Evolutionary conservation across 2,329 filamentous ascomycete species (phyloP).

Genomic region (Colletotrichum noveboracense): DNA sequence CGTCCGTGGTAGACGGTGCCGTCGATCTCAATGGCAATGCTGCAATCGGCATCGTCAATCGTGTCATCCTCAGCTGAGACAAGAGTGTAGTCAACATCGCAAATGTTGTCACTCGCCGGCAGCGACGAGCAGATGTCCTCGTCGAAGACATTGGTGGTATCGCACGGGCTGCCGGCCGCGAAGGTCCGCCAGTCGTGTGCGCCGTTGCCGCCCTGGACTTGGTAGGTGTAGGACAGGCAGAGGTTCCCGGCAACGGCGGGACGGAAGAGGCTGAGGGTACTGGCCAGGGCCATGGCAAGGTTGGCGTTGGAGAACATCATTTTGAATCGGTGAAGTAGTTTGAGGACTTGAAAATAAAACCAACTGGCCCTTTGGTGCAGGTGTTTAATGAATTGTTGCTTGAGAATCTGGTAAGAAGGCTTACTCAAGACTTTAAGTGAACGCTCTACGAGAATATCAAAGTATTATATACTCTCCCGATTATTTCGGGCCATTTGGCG

Average conservation of each 20-base stretch:
- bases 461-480: neutral
- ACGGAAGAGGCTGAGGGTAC: neutral
- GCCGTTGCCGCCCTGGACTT: neutral
- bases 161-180: neutral
- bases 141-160: neutral
- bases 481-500: accelerated
- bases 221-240: neutral
- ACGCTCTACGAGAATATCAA: neutral
- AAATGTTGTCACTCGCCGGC: neutral
- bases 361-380: no score
- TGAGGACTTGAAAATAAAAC: no score
- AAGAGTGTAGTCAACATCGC: neutral
- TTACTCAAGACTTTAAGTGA: neutral
- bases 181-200: neutral
- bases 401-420: neutral
- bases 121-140: neutral
- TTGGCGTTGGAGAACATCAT: neutral
- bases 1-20: neutral
- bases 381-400: neutral
- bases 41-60: neutral
- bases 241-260: neutral
- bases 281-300: neutral
- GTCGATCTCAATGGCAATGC: neutral
- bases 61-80: neutral
- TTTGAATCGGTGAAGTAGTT: neutral